Evolutionary conservation across 768 basidiomycete genomes (phyloP), one percentile per base, ranked within the genome.

Genomic region (Floccularia luteovirens): DNA sequence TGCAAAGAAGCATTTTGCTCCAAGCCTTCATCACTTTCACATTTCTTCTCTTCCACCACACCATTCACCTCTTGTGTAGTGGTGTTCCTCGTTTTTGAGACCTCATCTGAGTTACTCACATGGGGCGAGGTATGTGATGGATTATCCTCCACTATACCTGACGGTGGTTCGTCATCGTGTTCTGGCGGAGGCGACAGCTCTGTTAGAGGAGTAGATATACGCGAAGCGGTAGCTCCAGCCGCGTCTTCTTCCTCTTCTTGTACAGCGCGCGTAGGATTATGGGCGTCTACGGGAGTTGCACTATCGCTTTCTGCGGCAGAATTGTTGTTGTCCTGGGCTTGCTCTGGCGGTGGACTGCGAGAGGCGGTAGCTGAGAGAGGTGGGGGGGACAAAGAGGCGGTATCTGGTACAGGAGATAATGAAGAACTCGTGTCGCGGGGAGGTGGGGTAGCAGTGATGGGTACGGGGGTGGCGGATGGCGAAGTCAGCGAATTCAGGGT

Each of bases 171-270:
- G 38, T 60, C 59, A 2, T 67, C 64, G 20, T 76, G 75, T 34
- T 77, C 76, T 28, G 79, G 75, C 0, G 79, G 70, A 1, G 82
- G 78, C 5, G 84, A 84, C 19, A 86, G 74, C 46, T 86, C 84
- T 48, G 80, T 86, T 53, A 89, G 74, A 2, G 85, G 85, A 0
- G 84, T 85, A 16, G 80, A 80, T 43, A 68, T 69, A 22, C 77
- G 66, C 41, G 80, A 82, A 11, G 57, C 51, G 39, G 59, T 49
- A 11, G 54, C 58, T 36, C 48, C 36, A 36, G 31, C 42, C 41
- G 41, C 48, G 24, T 48, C 44, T 57, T 62, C 56, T 49, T 58
- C 69, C 55, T 55, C 63, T 43, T 52, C 65, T 42, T 62, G 60
- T 35, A 62, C 58, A 28, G 65, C 61, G 45, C 41, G 63, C 58